Conservation (phyloP, 495 filamentous ascomycete species). For the Sporormia fimetaria region DNA sequence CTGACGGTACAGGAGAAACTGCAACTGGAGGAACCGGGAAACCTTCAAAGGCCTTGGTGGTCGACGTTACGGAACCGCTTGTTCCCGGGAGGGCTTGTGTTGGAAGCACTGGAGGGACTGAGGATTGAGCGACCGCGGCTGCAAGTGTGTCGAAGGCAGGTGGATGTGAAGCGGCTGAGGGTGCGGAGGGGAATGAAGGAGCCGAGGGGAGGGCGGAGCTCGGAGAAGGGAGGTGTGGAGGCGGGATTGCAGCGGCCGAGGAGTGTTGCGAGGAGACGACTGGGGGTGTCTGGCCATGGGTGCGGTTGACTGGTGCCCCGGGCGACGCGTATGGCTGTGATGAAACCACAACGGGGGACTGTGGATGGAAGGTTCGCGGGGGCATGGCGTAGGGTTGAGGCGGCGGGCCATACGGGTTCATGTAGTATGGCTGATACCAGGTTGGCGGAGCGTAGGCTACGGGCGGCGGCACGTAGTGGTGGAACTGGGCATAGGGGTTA, state of each 20-base stretch:
- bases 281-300: constrained; percentile 21
- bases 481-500: constrained; percentile 29
- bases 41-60: too few relatives aligned
- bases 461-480: constrained; percentile 29
- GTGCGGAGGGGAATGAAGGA: constrained; percentile 9
- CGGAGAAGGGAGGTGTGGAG: constrained; percentile 18
- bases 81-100: too few relatives aligned
- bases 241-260: constrained; percentile 14
- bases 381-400: constrained; percentile 22
- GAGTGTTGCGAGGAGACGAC: constrained; percentile 20
- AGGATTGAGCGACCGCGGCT: too few relatives aligned
- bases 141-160: too few relatives aligned
- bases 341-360: constrained; percentile 32
- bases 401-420: constrained; percentile 21
- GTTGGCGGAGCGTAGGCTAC: constrained; percentile 25
- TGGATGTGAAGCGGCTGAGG: constrained; percentile 16
- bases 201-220: constrained; percentile 20
- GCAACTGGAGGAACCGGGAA: too few relatives aligned
- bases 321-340: constrained; percentile 29
- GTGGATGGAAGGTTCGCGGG: constrained; percentile 21
- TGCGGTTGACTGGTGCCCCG: constrained; percentile 26
- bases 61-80: too few relatives aligned
- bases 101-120: too few relatives aligned
- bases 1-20: too few relatives aligned
- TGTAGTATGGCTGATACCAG: constrained; percentile 27